Evolutionary conservation across 768 basidiomycete genomes (phyloP).

Genomic region (Amanita pallidorosea): DNA sequence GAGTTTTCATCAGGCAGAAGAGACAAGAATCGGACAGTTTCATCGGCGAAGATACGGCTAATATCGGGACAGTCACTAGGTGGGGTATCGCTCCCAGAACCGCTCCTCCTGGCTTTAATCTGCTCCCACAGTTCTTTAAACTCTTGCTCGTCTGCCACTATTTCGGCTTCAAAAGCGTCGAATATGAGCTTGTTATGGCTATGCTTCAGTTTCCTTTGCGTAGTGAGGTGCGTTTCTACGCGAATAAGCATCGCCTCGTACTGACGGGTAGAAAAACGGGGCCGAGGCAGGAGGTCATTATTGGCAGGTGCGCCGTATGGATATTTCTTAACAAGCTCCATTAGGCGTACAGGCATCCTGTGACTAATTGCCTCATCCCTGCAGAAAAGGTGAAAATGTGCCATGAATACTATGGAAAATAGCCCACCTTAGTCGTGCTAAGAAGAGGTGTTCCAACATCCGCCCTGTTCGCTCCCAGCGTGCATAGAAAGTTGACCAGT

Average conservation of each 20-base stretch:
- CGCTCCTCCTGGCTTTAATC: slow-evolving; percentile 32
- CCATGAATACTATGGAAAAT: background rate
- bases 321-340: slow-evolving; percentile 60
- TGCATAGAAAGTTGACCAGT: slow-evolving; percentile 56
- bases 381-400: slow-evolving; percentile 6
- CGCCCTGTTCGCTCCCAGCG: slow-evolving; percentile 70
- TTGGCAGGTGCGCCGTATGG: slow-evolving; percentile 37
- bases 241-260: slow-evolving; percentile 60
- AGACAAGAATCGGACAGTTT: slow-evolving; percentile 46
- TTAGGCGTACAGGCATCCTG: slow-evolving; percentile 58
- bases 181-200: slow-evolving; percentile 51
- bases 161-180: slow-evolving; percentile 44
- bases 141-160: slow-evolving; percentile 21
- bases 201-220: slow-evolving; percentile 25
- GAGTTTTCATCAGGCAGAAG: slow-evolving; percentile 25
- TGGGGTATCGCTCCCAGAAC: slow-evolving; percentile 16
- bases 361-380: slow-evolving; percentile 49
- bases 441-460: slow-evolving; percentile 67
- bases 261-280: slow-evolving; percentile 57
- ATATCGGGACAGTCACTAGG: slow-evolving; percentile 29
- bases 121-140: slow-evolving; percentile 40
- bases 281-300: slow-evolving; percentile 42
- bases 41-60: slow-evolving; percentile 53
- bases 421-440: slow-evolving; percentile 57
- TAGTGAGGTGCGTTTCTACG: slow-evolving; percentile 43